phyloP scores from a whole-genome alignment of 2,329 filamentous ascomycete species.

The Sporothrix phasma region DNA sequence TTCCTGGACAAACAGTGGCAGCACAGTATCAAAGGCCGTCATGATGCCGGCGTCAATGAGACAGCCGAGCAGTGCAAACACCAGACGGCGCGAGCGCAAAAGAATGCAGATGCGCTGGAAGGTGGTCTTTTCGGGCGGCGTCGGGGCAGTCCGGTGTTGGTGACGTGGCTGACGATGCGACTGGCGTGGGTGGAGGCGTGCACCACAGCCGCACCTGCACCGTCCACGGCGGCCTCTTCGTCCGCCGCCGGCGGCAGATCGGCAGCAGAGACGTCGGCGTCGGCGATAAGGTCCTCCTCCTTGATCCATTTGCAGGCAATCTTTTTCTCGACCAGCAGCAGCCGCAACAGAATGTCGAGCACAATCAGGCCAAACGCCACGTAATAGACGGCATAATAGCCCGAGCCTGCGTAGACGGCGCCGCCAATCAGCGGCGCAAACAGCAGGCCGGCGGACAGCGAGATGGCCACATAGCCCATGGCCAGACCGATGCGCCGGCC shows the following conservation, averaged over 20 bases:
- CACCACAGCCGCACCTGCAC: background rate
- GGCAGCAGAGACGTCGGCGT: background rate
- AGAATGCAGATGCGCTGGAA: constrained; percentile 30
- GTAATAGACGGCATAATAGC: constrained; percentile 53
- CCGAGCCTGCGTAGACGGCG: constrained; percentile 51
- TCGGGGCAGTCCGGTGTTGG: background rate
- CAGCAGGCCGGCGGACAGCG: constrained; percentile 54
- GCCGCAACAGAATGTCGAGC: constrained; percentile 44
- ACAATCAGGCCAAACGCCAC: constrained; percentile 47
- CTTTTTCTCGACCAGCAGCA: constrained; percentile 49
- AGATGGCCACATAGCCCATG: constrained; percentile 57
- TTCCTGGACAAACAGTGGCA: constrained; percentile 45
- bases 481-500: constrained; percentile 53
- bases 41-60: constrained; percentile 41
- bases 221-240: background rate
- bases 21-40: constrained; percentile 45
- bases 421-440: constrained; percentile 60
- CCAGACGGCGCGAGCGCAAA: constrained; percentile 45
- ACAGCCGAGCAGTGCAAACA: constrained; percentile 48
- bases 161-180: background rate
- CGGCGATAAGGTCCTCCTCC: constrained; percentile 4
- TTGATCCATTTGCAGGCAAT: constrained; percentile 39
- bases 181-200: background rate
- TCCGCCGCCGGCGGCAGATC: constrained; percentile 11
- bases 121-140: constrained; percentile 10